These are phyloP conservation scores for Brassica carinata DNA, from an alignment of 345 rosid genomes.

Conservation along the genomic window DNA sequence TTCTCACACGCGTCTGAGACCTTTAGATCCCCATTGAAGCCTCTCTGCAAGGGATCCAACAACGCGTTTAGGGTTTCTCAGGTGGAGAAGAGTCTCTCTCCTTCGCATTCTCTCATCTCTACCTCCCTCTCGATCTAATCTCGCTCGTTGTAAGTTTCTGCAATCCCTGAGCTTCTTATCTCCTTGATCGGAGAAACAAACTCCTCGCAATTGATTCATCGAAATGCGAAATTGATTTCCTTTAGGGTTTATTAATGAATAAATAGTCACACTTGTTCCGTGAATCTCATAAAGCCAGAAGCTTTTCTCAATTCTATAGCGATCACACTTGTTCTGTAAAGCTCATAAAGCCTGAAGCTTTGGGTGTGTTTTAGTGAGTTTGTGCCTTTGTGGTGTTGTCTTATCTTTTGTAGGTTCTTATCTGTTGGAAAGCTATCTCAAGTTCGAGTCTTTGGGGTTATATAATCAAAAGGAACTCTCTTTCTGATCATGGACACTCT, in stretches of 20 bases:
- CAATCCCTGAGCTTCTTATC: neutral
- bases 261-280: neutral
- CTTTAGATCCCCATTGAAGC: slow-evolving; percentile 15
- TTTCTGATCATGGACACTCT: slow-evolving; percentile 72
- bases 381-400: neutral
- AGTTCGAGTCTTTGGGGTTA: slow-evolving; percentile 13
- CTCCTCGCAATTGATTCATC: neutral
- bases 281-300: neutral
- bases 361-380: neutral
- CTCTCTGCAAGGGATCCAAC: slow-evolving; percentile 1
- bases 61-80: slow-evolving; percentile 17
- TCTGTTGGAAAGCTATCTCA: neutral
- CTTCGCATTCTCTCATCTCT: neutral
- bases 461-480: slow-evolving; percentile 16
- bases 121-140: neutral
- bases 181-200: neutral
- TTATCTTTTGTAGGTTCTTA: slow-evolving; percentile 1
- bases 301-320: neutral
- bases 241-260: neutral
- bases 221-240: neutral
- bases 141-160: neutral
- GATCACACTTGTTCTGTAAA: neutral
- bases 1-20: slow-evolving; percentile 9
- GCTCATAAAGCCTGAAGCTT: neutral
- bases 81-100: slow-evolving; percentile 12